Evolutionary conservation across 2,329 filamentous ascomycete genomes (phyloP).

Genomic region (Malbranchea zuffiana): DNA sequence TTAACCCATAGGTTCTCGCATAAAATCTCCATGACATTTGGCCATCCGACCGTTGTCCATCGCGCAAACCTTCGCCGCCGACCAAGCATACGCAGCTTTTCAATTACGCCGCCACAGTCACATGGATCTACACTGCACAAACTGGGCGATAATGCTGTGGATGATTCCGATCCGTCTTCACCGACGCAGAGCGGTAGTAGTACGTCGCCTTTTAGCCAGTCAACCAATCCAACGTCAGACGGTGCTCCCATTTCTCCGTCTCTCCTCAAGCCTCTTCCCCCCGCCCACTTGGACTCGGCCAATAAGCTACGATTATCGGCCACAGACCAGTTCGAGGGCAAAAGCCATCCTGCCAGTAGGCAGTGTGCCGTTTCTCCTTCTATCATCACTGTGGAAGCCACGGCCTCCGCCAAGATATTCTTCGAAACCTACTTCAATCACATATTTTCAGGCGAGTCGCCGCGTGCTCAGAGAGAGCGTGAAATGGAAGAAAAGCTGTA

Average conservation of each 20-base stretch:
- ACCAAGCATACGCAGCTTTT: constrained; percentile 22
- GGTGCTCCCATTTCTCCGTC: constrained; percentile 20
- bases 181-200: constrained; percentile 20
- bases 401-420: constrained; percentile 71
- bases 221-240: constrained; percentile 28
- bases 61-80: constrained; percentile 26
- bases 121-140: constrained; percentile 13
- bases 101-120: constrained; percentile 16
- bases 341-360: constrained; percentile 12
- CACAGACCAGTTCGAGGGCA: too few relatives aligned
- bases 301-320: constrained; percentile 1
- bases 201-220: constrained; percentile 23
- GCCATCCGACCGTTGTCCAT: constrained; percentile 32
- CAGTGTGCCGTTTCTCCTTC: constrained; percentile 23
- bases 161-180: constrained; percentile 27
- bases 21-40: constrained; percentile 31
- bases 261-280: constrained; percentile 7
- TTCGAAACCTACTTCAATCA: constrained; percentile 75
- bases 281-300: background rate
- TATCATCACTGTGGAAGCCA: constrained; percentile 59
- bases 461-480: constrained; percentile 50
- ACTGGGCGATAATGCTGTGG: constrained; percentile 22
- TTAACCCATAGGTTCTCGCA: constrained; percentile 27
- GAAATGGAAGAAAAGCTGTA: constrained; percentile 56
- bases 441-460: constrained; percentile 47